Evolutionary conservation across 495 filamentous ascomycete species (phyloP).

Genomic region (Talaromyces adpressus): DNA sequence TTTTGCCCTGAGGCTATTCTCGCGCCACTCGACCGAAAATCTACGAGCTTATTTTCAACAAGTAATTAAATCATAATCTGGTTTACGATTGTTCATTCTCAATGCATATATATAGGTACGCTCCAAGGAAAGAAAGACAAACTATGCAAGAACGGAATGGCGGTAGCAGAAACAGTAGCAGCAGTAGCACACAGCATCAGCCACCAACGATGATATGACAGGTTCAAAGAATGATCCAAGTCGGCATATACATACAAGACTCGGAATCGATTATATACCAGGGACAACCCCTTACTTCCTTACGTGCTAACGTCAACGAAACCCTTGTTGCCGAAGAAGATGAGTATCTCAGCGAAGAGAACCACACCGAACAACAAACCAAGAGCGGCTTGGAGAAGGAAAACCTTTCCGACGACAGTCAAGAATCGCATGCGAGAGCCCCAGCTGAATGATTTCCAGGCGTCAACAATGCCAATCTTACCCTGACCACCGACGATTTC

Average conservation of each 20-base stretch:
- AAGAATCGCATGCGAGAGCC: conserved; percentile 57
- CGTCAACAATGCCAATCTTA: conserved; percentile 59
- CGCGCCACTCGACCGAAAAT: background rate
- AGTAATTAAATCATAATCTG: background rate
- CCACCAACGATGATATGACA: background rate
- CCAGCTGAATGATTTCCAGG: conserved; percentile 63
- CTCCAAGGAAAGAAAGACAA: background rate
- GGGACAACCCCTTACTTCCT: background rate
- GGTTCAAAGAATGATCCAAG: background rate
- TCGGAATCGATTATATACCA: background rate
- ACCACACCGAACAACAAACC: conserved; percentile 31
- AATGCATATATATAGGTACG: background rate
- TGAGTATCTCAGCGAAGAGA: conserved; percentile 26
- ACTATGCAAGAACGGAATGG: background rate
- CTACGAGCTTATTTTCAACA: background rate
- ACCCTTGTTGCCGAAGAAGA: conserved; percentile 15
- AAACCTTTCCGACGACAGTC: conserved; percentile 61
- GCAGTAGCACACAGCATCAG: background rate
- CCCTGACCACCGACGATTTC: conserved; percentile 63
- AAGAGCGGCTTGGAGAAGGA: conserved; percentile 43
- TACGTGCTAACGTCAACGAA: background rate
- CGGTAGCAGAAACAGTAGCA: too few species aligned
- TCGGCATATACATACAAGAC: background rate
- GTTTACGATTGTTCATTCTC: background rate
- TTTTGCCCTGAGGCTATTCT: conserved; percentile 3